phyloP scores from a whole-genome alignment of 1,284 basidiomycete species.

The Cutaneotrichosporon cavernicola region DNA sequence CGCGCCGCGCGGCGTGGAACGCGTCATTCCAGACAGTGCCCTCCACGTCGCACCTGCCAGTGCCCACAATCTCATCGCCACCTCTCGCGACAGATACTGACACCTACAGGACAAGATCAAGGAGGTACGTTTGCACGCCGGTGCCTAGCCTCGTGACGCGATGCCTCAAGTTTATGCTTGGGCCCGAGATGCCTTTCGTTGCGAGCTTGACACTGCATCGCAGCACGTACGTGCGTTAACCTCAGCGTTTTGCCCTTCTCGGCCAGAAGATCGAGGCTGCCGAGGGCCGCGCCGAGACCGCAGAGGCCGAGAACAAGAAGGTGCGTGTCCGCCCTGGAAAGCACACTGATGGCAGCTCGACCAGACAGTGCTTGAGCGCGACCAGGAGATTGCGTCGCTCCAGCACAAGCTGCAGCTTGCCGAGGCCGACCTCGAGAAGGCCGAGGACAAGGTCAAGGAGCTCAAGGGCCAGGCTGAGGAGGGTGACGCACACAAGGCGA shows the following conservation, averaged over 20 bases:
- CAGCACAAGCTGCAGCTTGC: constrained; percentile 70
- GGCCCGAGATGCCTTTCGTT: not conserved
- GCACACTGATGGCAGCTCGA: constrained; percentile 56
- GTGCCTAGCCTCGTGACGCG: not conserved
- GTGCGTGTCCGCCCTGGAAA: constrained; percentile 27
- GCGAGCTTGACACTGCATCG: not conserved
- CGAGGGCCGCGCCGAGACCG: constrained; percentile 71
- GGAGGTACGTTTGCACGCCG: constrained; percentile 48
- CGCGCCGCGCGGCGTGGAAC: not conserved
- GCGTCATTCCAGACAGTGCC: not conserved
- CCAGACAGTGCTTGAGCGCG: constrained; percentile 75
- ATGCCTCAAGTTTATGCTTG: not conserved
- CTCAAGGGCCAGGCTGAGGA: constrained; percentile 71
- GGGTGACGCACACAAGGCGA: constrained; percentile 70
- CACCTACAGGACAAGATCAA: constrained; percentile 58
- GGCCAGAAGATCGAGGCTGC: constrained; percentile 85
- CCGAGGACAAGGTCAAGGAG: constrained; percentile 70
- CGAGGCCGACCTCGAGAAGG: constrained; percentile 72
- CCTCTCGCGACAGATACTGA: constrained; percentile 11
- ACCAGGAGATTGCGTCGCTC: constrained; percentile 85
- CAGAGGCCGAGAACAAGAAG: constrained; percentile 83
- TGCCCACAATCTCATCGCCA: not conserved
- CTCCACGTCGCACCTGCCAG: constrained; percentile 1
- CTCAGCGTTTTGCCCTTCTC: constrained; percentile 62
- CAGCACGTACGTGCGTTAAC: not conserved